A percentile compares a stretch with the other conserved stretches of the same genome.
These are phyloP conservation scores for Vigna hirtella DNA, from an alignment of 306 rosid species.

Conservation along the genomic window DNA sequence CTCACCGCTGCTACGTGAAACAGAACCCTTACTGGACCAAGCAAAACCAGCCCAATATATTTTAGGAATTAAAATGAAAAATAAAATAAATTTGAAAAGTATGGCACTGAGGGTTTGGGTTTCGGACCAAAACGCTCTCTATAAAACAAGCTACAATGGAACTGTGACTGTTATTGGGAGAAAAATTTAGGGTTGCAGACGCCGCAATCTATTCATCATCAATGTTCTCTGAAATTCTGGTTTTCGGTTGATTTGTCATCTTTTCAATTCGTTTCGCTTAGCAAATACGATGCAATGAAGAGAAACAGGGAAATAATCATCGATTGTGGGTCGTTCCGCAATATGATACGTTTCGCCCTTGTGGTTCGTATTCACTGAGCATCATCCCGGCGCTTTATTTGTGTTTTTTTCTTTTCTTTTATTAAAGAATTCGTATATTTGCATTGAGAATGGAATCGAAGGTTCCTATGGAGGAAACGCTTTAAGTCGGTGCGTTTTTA, in stretches of 20 bases:
- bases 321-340: conserved; percentile 66
- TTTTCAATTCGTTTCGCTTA: background rate
- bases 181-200: background rate
- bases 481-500: conserved; percentile 60
- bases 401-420: too few relatives aligned
- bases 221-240: too few relatives aligned
- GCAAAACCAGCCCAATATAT: background rate
- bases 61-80: background rate
- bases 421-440: background rate
- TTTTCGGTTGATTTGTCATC: background rate
- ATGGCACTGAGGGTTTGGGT: background rate
- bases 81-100: background rate
- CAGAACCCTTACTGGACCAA: background rate
- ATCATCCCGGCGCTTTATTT: conserved; percentile 22
- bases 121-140: background rate
- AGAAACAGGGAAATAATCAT: conserved; percentile 41
- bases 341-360: conserved; percentile 56
- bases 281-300: conserved; percentile 62
- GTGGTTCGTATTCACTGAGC: conserved; percentile 99
- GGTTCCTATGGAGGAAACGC: conserved; percentile 97
- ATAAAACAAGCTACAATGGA: background rate
- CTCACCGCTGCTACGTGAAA: background rate
- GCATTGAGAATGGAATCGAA: conserved; percentile 41
- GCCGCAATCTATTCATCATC: background rate
- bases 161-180: too few relatives aligned